Conservation (phyloP, 2,329 filamentous ascomycete genomes). For the Fonsecaea pugnacius region DNA sequence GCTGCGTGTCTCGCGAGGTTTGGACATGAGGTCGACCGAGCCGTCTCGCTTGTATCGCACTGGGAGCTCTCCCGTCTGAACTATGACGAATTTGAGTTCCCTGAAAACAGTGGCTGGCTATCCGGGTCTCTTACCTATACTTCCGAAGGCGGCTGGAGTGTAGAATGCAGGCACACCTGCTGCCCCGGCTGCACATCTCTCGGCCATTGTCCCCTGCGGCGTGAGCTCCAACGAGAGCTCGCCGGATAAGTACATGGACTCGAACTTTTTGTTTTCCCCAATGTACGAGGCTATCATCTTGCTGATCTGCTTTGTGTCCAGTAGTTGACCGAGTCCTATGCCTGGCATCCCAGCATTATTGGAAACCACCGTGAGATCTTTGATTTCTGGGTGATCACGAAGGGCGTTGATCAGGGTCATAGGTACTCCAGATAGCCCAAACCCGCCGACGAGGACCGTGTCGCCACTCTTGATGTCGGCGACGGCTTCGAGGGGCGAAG, state of each 20-base stretch:
- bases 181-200: not conserved
- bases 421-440: not conserved
- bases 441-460: not conserved
- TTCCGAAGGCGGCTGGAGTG: not conserved
- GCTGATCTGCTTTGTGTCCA: not conserved
- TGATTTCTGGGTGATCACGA: not conserved
- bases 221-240: not conserved
- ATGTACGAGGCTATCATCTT: not conserved
- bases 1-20: conserved; percentile 10
- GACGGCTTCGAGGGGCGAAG: not conserved
- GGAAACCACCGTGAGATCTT: not conserved
- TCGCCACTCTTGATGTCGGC: not conserved
- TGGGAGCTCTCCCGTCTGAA: not conserved
- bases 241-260: not conserved
- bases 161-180: not conserved
- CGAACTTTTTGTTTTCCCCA: not conserved
- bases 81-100: not conserved
- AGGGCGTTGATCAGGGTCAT: not conserved
- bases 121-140: not conserved
- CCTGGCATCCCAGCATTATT: not conserved
- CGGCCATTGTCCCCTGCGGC: not conserved
- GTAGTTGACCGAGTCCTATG: not conserved
- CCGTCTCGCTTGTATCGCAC: not conserved
- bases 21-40: conserved; percentile 8
- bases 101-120: too few species aligned